Evolutionary conservation across 2,329 filamentous ascomycete species (phyloP).

Genomic region (Laburnicola sp.): DNA sequence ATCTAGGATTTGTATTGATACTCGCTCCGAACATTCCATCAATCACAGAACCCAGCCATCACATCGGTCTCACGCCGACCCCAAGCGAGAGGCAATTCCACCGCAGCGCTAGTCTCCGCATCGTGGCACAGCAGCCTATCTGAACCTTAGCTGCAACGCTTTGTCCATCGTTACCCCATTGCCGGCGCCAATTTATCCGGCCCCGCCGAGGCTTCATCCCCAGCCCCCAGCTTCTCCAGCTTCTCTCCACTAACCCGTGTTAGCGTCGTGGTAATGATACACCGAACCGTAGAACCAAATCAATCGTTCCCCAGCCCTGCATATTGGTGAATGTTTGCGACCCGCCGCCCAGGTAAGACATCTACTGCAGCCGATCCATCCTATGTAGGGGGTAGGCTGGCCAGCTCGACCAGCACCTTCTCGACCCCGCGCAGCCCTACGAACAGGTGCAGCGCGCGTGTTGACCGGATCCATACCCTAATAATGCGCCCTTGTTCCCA

Average conservation of each 20-base stretch:
- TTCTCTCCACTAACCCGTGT: too few relatives aligned
- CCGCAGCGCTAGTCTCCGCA: conserved; percentile 11
- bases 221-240: conserved; percentile 19
- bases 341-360: too few relatives aligned
- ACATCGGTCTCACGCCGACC: conserved; percentile 20
- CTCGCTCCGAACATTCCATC: conserved; percentile 25
- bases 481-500: too few relatives aligned
- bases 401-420: too few relatives aligned
- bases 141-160: conserved; percentile 15
- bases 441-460: too few relatives aligned
- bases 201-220: conserved; percentile 19
- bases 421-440: too few relatives aligned
- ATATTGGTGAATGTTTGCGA: too few relatives aligned
- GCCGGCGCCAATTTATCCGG: conserved; percentile 23
- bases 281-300: conserved; percentile 16
- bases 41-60: conserved; percentile 22
- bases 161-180: conserved; percentile 22
- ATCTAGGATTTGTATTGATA: conserved; percentile 16
- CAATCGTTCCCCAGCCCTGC: too few relatives aligned
- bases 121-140: conserved; percentile 21
- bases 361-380: too few relatives aligned
- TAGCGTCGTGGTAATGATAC: conserved; percentile 16
- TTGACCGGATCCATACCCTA: too few relatives aligned
- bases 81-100: conserved; percentile 11
- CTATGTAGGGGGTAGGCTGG: too few relatives aligned